These are phyloP conservation scores for Tanacetum coccineum DNA, from an alignment of 129 eudicot species.

Conservation along the genomic window DNA sequence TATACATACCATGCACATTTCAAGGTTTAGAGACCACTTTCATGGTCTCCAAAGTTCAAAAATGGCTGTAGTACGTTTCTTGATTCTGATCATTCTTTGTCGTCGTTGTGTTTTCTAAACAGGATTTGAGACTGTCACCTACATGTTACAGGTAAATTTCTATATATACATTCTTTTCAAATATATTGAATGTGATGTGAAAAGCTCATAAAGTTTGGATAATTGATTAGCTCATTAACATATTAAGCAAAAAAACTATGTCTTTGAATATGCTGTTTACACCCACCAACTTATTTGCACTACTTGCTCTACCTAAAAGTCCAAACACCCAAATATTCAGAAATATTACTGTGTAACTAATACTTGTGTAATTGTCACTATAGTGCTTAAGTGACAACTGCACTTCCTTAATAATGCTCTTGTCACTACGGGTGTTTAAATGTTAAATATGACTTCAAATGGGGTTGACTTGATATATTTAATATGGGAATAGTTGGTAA, in stretches of 20 bases:
- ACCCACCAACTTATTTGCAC: conserved; percentile 23
- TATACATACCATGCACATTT: too few species aligned
- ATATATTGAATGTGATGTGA: not conserved
- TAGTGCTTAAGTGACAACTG: conserved; percentile 26
- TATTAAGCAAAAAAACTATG: too few species aligned
- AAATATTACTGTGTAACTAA: not conserved
- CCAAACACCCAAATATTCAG: not conserved
- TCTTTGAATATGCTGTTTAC: not conserved
- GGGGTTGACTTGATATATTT: too few species aligned
- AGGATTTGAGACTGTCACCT: conserved; percentile 92
- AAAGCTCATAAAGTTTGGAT: not conserved
- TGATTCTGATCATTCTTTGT: not conserved
- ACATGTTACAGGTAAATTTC: conserved; percentile 72
- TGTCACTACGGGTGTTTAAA: conserved; percentile 8
- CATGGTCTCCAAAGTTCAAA: too few species aligned
- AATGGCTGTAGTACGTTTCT: too few species aligned
- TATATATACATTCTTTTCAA: not conserved
- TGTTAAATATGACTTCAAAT: too few species aligned
- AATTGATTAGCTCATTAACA: not conserved
- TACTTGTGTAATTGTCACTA: conserved; percentile 15
- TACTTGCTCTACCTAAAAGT: conserved; percentile 1
- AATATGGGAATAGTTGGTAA: too few species aligned
- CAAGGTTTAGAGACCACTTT: too few species aligned
- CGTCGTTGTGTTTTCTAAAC: conserved; percentile 18
- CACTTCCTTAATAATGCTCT: conserved; percentile 18